Conservation (phyloP, 2,329 filamentous ascomycete genomes). For the Dothideomycetidae sp. region DNA sequence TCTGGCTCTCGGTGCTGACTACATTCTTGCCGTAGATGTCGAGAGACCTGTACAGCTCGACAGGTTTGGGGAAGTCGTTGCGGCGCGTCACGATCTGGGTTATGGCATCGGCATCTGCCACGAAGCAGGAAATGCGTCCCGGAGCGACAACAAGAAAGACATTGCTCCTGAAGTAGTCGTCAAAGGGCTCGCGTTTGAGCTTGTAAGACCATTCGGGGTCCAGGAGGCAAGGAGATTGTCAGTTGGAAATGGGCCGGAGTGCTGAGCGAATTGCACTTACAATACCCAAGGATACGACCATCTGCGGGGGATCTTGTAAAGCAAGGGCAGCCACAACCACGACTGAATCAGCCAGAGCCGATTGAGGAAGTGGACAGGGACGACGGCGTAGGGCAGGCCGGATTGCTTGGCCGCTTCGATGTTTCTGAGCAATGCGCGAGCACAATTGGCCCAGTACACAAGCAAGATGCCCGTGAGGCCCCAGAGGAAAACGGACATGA, state of each 20-base stretch:
- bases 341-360: conserved; percentile 42
- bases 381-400: conserved; percentile 30
- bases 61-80: conserved; percentile 58
- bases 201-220: conserved; percentile 46
- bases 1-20: conserved; percentile 51
- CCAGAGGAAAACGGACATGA: conserved; percentile 18
- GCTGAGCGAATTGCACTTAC: conserved; percentile 30
- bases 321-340: conserved; percentile 40
- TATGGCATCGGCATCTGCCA: conserved; percentile 50
- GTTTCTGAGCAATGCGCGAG: conserved; percentile 27
- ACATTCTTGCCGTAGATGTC: conserved; percentile 59
- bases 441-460: conserved; percentile 23
- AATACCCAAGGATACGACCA: conserved; percentile 46
- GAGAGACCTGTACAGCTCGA: conserved; percentile 43
- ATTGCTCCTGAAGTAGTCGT: conserved; percentile 42
- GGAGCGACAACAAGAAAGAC: conserved; percentile 52
- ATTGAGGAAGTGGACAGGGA: conserved; percentile 35
- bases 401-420: conserved; percentile 31
- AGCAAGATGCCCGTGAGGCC: conserved; percentile 20
- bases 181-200: conserved; percentile 44
- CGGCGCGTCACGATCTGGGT: conserved; percentile 50
- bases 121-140: conserved; percentile 37
- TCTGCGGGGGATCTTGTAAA: conserved; percentile 40
- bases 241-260: no score
- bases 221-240: conserved; percentile 31